Base-by-base conservation (phyloP, 1,139 yeast genomes). In the Pneumocystis canis region DNA sequence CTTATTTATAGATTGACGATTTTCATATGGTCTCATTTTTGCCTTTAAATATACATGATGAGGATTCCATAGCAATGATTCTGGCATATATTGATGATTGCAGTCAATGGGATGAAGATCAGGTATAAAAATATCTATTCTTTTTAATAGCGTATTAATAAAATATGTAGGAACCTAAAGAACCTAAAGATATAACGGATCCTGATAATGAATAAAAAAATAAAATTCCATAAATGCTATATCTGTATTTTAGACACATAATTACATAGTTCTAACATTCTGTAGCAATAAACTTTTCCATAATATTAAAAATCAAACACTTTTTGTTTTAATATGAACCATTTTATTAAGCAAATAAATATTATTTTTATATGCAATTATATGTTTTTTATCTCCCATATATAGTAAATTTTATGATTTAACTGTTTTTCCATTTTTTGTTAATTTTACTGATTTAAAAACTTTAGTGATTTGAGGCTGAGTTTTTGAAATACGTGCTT, bases 21-120 rank as follows among this genome's bases (percentile, higher is more conserved):
- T 92, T 92, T 73, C 97, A 98, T 7, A 92, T 92, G 99, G 97
- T 92, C 2, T 97, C 92, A 72, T 92, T 89, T 71, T 76, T 92
- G 67, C 97, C 98, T 0, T 78, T 92, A 67, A 94, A 89, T 70
- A 85, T 96, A 60, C 80, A 84, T 59, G 85, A 87, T 71, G 85
- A 89, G 58, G 90, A 85, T 61, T 82, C 89, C 60, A 85, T 92
- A 25, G 83, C 85, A 7, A 85, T 92, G 0, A 92, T 92, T 62
- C 77, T 94, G 69, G 86, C 96, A 71, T 89, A 89, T 73, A 87
- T 94, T 54, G 99, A 92, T 72, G 98, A 92, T 73, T 88, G 92
- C 30, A 92, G 98, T 0, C 99, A 92, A 72, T 92, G 98, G 98
- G 84, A 89, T 33, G 99, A 94, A 72, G 78, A 84, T 5, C 98